Evolutionary conservation across 208 protist species (phyloP), one percentile per base, ranked within the genome.

Genomic region (Kentomonas sorsogonicus): DNA sequence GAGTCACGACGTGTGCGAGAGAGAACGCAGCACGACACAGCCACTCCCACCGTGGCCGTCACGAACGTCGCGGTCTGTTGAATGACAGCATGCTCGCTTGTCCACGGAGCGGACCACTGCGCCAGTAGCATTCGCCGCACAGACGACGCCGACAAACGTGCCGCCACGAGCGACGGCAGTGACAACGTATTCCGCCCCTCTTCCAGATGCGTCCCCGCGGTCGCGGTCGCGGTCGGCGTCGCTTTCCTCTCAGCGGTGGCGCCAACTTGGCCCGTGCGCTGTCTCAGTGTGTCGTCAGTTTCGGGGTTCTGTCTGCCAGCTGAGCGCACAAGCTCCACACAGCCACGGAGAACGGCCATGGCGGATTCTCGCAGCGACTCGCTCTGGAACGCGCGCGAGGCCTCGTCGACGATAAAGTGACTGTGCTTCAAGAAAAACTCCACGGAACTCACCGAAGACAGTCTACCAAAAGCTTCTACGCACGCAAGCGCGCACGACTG

Each of bases 351-450:
- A 0, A 95, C 85, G 59, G 64, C 80, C 26, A 74, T 70, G 10
- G 79, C 88, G 30, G 84, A 44, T 15, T 63, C 47, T 0, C 85
- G 82, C 41, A 95, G 69, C 41, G 60, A 65, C 29, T 64, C 66
- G 51, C 85, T 78, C 29, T 70, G 60, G n/a, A 92, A 69, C 53
- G 85, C 84, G 5, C 88, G 73, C 31, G 75, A 63, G 15, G 88
- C 86, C 40, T 91, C 84, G 52, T 95, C 85, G 16, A 91, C 71
- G 25, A 95, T 60, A 29, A 85, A 66, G 18, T 50, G 25, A 25
- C 70, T 72, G 30, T 74, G 56, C 25, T 45, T 56, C 33, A 90
- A 54, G 38, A 89, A 79, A 53, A 89, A 90, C 29, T 40, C 10
- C n/a, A 90, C n/a, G n/a, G n/a, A n/a, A n/a, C n/a, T n/a, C n/a